Evolutionary conservation across 352 stramenopile species (phyloP), one percentile per base, ranked within the genome.

Genomic region (Globisporangium canariense): DNA sequence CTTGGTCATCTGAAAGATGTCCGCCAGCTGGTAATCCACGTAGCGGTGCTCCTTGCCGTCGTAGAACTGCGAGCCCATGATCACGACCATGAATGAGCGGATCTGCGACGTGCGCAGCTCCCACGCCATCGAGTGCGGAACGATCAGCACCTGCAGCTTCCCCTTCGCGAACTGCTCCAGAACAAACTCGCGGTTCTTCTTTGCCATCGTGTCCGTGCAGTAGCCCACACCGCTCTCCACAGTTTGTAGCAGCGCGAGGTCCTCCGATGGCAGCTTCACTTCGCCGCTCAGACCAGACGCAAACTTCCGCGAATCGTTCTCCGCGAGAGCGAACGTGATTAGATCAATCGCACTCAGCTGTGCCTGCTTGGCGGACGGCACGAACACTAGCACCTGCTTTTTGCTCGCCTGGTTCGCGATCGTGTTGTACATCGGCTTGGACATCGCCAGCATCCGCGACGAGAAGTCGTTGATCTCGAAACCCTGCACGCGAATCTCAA

Each of bases 271-370:
- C 34, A 93, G 64, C 4, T 77, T 58, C 10, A 83, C 60, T 7
- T 70, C 66, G 13, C 78, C 74, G 10, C 50, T 50, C 4, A 77
- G 66, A 7, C 71, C 62, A 34, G 55, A 62, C 0, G 88, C 76
- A 65, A 96, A 94, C 49, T 88, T 86, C 14, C 79, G 66, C 1
- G 88, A 51, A 36, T 93, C 81, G 32, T 94, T 94, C 40, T 96
- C 86, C 34, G 84, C 96, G 34, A 96, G 66, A 0, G 91, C 90
- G 83, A 99, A 99, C 20, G 96, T 98, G 69, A 99, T 97, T 49
- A 99, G 68, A 77, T 99, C 98, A 70, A 99, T 99, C 4, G 97
- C 97, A 14, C 93, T 99, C 22, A 99, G 79, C 73, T 99, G 97
- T 30, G 96, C 96, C 75, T 99, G 98, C 74, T 98, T 98, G 25